Evolutionary conservation across 352 stramenopile genomes (phyloP), one percentile per base, ranked within the genome.

Genomic region (Globisporangium cederbergense): DNA sequence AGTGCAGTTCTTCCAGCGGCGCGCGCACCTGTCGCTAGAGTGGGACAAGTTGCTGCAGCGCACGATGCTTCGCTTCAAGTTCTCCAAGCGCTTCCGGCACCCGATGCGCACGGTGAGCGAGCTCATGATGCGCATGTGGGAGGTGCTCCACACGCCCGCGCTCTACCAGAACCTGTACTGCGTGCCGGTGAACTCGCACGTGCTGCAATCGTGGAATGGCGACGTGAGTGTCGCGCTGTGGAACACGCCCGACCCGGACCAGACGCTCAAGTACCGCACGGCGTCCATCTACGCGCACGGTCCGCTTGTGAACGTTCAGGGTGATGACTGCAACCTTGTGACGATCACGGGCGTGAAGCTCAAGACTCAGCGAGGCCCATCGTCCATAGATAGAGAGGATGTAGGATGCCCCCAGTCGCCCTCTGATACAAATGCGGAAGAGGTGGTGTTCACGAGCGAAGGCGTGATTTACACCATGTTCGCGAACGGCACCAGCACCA

Each of bases 1-100:
- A 4, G 47, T 64, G n/a, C 58, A 47, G 32, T 64, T 64, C 36
- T 64, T 64, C 47, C 47, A 58, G 32, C 58, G 58, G 46, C 16
- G 34, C 22, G 20, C 22, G 55, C n/a, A 50, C 16, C 18, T 34
- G 36, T 36, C 43, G 5, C 42, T 60, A 20, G 60, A 60, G 22
- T 59, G 42, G 18, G 40, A 60, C 32, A 18, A 53, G 1, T 14
- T 16, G 18, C n/a, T 49, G 16, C 38, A 46, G 11, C 28, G 28
- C 18, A 16, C 10, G 40, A 54, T 66, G 51, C 30, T 55, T 14
- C 60, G 51, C 8, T 66, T 55, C 32, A 38, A 66, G 32, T 66
- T 66, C 30, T 30, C 13, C 30, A 66, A 66, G 52, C 8, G 22
- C 13, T 66, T 66, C 32, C 61, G 43, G 1, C 22, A 51, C 1